Evolutionary conservation across 1,284 basidiomycete species (phyloP).

Genomic region (Ustilago bromivora): DNA sequence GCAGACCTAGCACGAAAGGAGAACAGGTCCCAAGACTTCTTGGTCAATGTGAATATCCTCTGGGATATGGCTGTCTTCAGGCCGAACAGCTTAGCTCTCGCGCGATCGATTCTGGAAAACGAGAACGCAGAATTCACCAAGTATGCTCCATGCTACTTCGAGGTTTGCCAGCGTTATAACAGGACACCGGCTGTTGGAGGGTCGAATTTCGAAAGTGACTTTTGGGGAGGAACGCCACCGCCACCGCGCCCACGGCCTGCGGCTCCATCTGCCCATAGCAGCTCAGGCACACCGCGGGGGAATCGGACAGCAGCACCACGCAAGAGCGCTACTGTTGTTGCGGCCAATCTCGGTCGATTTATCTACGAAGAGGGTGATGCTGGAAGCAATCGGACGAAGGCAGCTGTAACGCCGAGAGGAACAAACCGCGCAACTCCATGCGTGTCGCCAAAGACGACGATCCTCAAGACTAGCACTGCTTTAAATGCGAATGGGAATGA

Average conservation of each 20-base stretch:
- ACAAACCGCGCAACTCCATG: background rate
- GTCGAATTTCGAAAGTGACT: background rate
- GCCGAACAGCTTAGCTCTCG: slow-evolving; percentile 10
- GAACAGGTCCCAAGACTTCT: slow-evolving; percentile 6
- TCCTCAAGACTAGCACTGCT: background rate
- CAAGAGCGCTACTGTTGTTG: slow-evolving; percentile 23
- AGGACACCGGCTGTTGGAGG: background rate
- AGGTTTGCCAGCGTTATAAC: slow-evolving; percentile 25
- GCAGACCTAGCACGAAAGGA: slow-evolving; percentile 24
- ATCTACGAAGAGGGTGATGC: slow-evolving; percentile 20
- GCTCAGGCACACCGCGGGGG: background rate
- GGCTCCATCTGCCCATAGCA: background rate
- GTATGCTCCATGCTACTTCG: slow-evolving; percentile 32
- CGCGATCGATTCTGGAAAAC: slow-evolving; percentile 3
- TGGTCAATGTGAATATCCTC: slow-evolving; percentile 35
- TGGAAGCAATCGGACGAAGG: background rate
- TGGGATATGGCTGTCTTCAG: slow-evolving; percentile 30
- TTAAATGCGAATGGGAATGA: background rate
- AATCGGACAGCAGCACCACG: slow-evolving; percentile 13
- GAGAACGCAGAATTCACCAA: slow-evolving; percentile 14
- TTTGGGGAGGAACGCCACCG: background rate
- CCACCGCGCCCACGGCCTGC: background rate
- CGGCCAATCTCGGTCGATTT: slow-evolving; percentile 28
- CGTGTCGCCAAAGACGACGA: slow-evolving; percentile 1
- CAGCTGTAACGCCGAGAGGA: background rate